phyloP scores from a whole-genome alignment of 108 stramenopile genomes.

The Skeletonema menzelii region DNA sequence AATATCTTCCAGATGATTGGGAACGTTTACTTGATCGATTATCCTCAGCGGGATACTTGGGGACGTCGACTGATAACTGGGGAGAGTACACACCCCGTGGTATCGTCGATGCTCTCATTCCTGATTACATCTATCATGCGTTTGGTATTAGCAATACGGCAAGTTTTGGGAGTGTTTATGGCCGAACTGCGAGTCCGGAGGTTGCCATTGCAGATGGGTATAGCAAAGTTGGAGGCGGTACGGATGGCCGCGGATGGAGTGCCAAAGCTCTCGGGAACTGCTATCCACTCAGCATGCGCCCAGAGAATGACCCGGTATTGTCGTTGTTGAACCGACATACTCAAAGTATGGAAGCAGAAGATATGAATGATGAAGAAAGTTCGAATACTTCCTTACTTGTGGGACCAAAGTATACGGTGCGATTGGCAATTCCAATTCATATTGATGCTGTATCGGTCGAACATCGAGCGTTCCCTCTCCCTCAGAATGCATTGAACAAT shows the following conservation, averaged over 20 bases:
- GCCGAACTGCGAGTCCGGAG: slow-evolving; percentile 20
- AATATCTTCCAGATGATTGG: slow-evolving; percentile 77
- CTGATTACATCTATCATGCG: slow-evolving; percentile 53
- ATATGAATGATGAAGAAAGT: not conserved
- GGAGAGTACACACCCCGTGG: slow-evolving; percentile 45
- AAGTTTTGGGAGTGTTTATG: slow-evolving; percentile 9
- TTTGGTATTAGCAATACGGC: slow-evolving; percentile 28
- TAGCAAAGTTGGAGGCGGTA: not conserved
- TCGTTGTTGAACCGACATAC: slow-evolving; percentile 4
- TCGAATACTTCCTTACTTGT: not conserved
- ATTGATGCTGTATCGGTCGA: slow-evolving; percentile 69
- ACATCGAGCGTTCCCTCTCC: slow-evolving; percentile 50
- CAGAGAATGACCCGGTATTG: slow-evolving; percentile 30
- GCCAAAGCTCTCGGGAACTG: slow-evolving; percentile 27
- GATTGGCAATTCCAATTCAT: slow-evolving; percentile 50
- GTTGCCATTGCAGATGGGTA: slow-evolving; percentile 25
- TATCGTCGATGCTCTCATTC: slow-evolving; percentile 53
- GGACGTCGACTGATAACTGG: slow-evolving; percentile 1
- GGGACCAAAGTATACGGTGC: slow-evolving; percentile 48
- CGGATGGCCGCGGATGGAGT: slow-evolving; percentile 2
- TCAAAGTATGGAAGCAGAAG: not conserved
- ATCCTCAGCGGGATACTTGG: not conserved
- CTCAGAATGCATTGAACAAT: slow-evolving; percentile 4
- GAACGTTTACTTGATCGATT: slow-evolving; percentile 45
- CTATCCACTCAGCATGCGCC: slow-evolving; percentile 38